phyloP scores from a whole-genome alignment of 768 basidiomycete species.

The Psilocybe azurescens region DNA sequence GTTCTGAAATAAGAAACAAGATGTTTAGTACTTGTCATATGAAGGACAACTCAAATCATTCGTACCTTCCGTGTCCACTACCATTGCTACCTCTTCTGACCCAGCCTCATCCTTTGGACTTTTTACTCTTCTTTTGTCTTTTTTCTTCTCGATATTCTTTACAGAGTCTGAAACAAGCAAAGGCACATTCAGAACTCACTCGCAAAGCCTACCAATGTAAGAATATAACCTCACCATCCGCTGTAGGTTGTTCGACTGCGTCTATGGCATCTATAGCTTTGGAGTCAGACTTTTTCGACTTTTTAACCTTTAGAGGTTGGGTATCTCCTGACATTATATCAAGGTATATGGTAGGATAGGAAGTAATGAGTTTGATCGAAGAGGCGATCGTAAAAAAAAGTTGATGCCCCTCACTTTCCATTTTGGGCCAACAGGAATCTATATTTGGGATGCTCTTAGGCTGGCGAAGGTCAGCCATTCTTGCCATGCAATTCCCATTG shows the following conservation, averaged over 20 bases:
- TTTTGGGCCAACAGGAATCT: constrained; percentile 12
- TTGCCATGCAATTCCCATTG: background rate
- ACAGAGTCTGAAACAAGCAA: background rate
- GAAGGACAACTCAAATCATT: background rate
- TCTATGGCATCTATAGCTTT: constrained; percentile 28
- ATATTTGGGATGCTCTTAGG: constrained; percentile 11
- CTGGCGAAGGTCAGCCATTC: background rate
- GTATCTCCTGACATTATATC: constrained; percentile 34
- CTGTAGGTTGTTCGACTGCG: constrained; percentile 7
- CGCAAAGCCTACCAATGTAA: background rate
- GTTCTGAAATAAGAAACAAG: background rate
- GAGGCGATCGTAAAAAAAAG: constrained; percentile 22
- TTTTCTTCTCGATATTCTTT: constrained; percentile 19
- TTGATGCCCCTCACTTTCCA: constrained; percentile 12
- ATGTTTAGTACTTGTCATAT: background rate
- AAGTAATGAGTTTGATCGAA: constrained; percentile 2
- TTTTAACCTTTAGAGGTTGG: constrained; percentile 22
- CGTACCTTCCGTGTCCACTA: constrained; percentile 2
- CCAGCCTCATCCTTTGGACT: constrained; percentile 2
- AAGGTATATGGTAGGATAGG: constrained; percentile 2
- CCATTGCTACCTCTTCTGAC: constrained; percentile 3
- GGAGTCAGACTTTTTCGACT: constrained; percentile 31
- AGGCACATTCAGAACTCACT: background rate
- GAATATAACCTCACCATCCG: constrained; percentile 14
- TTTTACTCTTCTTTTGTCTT: constrained; percentile 23